Evolutionary conservation across 352 stramenopile species (phyloP).

Genomic region (Phytophthora macrochlamydospora): DNA sequence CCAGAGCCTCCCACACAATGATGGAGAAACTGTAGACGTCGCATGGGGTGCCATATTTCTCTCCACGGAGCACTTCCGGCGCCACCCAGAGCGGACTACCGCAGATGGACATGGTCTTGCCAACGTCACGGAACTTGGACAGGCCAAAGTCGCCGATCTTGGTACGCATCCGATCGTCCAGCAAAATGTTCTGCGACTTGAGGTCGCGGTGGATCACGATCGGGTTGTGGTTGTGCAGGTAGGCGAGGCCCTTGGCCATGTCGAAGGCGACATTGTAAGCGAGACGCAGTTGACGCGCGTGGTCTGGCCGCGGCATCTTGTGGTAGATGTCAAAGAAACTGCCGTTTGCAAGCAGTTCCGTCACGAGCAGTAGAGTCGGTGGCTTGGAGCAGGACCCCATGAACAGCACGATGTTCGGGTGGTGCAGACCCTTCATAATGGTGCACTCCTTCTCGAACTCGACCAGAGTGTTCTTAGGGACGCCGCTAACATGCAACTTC

Average conservation of each 20-base stretch:
- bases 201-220: slow-evolving; percentile 96
- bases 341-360: slow-evolving; percentile 89
- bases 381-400: slow-evolving; percentile 97
- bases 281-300: slow-evolving; percentile 61
- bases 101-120: slow-evolving; percentile 89
- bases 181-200: slow-evolving; percentile 82
- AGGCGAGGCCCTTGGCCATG: slow-evolving; percentile 94
- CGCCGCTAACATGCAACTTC: slow-evolving; percentile 78
- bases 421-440: slow-evolving; percentile 91
- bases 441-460: slow-evolving; percentile 87
- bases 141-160: slow-evolving; percentile 87
- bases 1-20: slow-evolving; percentile 87
- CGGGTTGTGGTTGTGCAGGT: slow-evolving; percentile 97
- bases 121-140: slow-evolving; percentile 85
- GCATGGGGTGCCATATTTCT: slow-evolving; percentile 84
- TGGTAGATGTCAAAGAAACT: slow-evolving; percentile 91
- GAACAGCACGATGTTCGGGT: slow-evolving; percentile 98
- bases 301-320: slow-evolving; percentile 67
- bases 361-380: slow-evolving; percentile 96
- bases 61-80: slow-evolving; percentile 75
- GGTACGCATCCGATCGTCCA: slow-evolving; percentile 85
- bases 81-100: slow-evolving; percentile 83
- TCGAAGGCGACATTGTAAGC: slow-evolving; percentile 86
- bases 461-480: slow-evolving; percentile 80
- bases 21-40: slow-evolving; percentile 92